A percentile compares a stretch with the other conserved stretches of the same genome.
phyloP scores from a whole-genome alignment of 371 early-diverging fungal species.

The Nosema granulosis region DNA sequence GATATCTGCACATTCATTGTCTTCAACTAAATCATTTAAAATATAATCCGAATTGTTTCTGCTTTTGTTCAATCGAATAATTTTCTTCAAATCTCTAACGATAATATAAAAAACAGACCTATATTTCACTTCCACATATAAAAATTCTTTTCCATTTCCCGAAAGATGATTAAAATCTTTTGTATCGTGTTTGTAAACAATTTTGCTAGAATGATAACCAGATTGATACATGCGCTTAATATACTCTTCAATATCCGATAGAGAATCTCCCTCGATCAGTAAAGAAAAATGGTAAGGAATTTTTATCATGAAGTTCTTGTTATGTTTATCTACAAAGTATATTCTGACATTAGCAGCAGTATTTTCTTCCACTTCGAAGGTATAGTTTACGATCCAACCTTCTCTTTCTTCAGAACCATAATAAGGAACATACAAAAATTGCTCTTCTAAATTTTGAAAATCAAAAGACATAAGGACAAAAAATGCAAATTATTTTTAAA shows the following conservation, averaged over 20 bases:
- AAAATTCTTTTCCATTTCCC: constrained; percentile 31
- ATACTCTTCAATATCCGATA: constrained; percentile 56
- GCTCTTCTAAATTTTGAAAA: constrained; percentile 43
- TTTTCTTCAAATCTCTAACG: constrained; percentile 55
- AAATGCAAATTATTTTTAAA: no score
- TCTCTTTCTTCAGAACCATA: constrained; percentile 26
- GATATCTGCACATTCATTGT: not conserved
- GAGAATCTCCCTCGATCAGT: constrained; percentile 33
- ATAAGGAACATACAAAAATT: constrained; percentile 60
- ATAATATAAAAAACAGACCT: constrained; percentile 38
- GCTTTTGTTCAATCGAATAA: constrained; percentile 33
- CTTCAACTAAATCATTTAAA: constrained; percentile 7
- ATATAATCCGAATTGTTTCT: constrained; percentile 2
- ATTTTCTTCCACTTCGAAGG: constrained; percentile 19
- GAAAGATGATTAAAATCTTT: constrained; percentile 60
- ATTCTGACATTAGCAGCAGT: constrained; percentile 36
- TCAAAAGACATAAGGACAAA: not conserved
- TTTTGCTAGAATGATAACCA: constrained; percentile 39
- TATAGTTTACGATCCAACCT: constrained; percentile 66
- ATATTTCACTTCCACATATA: constrained; percentile 50
- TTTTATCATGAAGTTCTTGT: constrained; percentile 53
- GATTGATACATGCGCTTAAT: constrained; percentile 49
- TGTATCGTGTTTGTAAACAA: constrained; percentile 47
- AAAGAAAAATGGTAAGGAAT: constrained; percentile 60
- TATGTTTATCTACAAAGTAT: constrained; percentile 61